phyloP scores from a whole-genome alignment of 345 rosid species.

The Euclidium syriacum region DNA sequence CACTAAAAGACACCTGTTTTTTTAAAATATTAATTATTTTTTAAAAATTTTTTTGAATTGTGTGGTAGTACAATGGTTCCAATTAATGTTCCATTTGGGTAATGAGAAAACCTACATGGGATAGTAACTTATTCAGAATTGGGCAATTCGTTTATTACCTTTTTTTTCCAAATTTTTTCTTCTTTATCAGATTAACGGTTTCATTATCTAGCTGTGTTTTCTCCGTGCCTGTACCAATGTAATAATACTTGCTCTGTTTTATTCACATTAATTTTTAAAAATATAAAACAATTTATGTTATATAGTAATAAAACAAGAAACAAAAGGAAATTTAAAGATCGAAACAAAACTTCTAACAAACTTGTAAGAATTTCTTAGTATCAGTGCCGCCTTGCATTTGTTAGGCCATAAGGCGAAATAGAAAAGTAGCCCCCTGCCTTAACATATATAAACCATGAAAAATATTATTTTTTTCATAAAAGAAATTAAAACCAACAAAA shows the following conservation, averaged over 20 bases:
- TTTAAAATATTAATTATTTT: neutral
- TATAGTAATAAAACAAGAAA: neutral
- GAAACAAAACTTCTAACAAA: neutral
- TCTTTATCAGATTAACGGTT: constrained; percentile 5
- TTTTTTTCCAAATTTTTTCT: neutral
- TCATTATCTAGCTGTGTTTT: constrained; percentile 18
- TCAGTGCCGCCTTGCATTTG: no score
- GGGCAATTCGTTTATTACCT: neutral
- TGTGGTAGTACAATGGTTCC: neutral
- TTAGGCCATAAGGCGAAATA: no score
- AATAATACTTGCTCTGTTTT: neutral
- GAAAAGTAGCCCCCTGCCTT: no score
- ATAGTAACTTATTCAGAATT: constrained; percentile 2
- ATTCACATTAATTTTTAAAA: neutral
- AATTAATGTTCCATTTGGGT: neutral
- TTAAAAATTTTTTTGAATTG: constrained; percentile 17
- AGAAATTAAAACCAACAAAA: no score
- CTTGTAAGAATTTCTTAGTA: no score
- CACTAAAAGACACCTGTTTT: neutral
- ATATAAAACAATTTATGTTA: neutral
- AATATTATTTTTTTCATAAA: no score
- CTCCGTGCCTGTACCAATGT: constrained; percentile 10
- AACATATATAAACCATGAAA: no score
- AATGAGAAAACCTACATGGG: constrained; percentile 6
- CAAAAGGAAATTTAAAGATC: no score